Base-by-base conservation (phyloP, 768 basidiomycete genomes). In the Boletellus ananas region DNA sequence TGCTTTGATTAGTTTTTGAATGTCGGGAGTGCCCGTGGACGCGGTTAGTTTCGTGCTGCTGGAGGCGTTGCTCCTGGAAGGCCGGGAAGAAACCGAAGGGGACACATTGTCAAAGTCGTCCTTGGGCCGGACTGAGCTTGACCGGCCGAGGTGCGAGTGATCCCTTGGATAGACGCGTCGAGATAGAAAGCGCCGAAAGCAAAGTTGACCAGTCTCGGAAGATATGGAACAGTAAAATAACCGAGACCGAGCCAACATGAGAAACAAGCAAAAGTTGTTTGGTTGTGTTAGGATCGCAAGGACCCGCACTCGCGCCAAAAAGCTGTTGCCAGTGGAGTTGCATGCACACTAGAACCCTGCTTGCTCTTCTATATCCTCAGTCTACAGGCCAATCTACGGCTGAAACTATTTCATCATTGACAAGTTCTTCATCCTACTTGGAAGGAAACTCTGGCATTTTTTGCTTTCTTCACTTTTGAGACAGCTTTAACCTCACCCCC, bases 1-100 rank as follows among this genome's bases (percentile, higher is more conserved):
- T 4, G 48, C 51, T 40, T 71, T 55, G 43, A 81, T 69, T 48
- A 73, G 41, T 21, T 56, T 43, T 31, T 45, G 37, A 5, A 60
- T 42, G 45, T 69, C 61, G 4, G 39, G 43, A 1, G 46, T 18
- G 25, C 35, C 8, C 11, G 45, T 34, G 14, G 52, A 27, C 5
- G 55, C 23, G 16, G 43, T 29, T 9, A 34, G 11, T 23, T 53
- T 52, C n/a, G 44, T 37, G 14, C n/a, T 25, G 31, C 18, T 18
- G n/a, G 46, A 35, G 10, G 40, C 7, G 46, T 31, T 47, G 27
- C 34, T 51, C 21, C 45, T 51, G 27, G 52, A 37, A 3, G 44
- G 12, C 20, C 31, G 48, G 25, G 31, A 16, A 21, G 49, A 31
- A 35, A 41, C 21, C 11, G 18, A 3, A 2, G 48, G 25, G 13